Evolutionary conservation across 148 eudicot species (phyloP).

Genomic region (Rhododendron ovatum): DNA sequence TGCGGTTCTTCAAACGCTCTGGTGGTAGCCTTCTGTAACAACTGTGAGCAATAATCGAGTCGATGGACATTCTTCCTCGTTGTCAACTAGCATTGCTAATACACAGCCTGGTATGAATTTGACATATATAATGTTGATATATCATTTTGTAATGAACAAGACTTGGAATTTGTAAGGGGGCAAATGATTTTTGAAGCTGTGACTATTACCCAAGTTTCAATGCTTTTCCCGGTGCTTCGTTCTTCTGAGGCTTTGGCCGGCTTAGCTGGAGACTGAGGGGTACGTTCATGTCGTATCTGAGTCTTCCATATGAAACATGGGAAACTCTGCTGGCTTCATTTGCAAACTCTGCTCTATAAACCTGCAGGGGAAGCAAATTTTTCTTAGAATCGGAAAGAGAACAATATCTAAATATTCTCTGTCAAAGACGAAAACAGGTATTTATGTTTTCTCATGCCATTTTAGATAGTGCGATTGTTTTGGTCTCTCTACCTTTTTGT

Average conservation of each 20-base stretch:
- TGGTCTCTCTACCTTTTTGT: constrained; percentile 38
- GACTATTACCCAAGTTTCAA: constrained; percentile 14
- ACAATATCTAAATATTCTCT: neutral
- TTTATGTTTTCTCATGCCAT: too few species aligned
- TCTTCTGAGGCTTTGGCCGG: constrained; percentile 32
- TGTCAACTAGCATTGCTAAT: constrained; percentile 17
- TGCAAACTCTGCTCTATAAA: constrained; percentile 17
- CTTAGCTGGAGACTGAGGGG: constrained; percentile 41
- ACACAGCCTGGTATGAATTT: constrained; percentile 44
- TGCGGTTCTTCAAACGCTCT: neutral
- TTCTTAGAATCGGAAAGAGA: neutral
- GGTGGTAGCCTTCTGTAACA: neutral
- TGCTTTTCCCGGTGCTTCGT: constrained; percentile 20
- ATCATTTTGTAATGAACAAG: neutral
- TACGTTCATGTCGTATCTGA: constrained; percentile 18
- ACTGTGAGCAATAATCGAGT: neutral
- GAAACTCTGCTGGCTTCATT: constrained; percentile 13
- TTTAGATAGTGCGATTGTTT: neutral
- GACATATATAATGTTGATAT: neutral
- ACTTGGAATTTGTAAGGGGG: neutral
- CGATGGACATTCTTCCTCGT: neutral
- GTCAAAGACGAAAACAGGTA: neutral
- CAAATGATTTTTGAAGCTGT: neutral
- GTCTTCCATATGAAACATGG: constrained; percentile 14
- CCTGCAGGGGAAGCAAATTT: constrained; percentile 26